phyloP scores from a whole-genome alignment of 345 rosid species.

The Camelina sativa region DNA sequence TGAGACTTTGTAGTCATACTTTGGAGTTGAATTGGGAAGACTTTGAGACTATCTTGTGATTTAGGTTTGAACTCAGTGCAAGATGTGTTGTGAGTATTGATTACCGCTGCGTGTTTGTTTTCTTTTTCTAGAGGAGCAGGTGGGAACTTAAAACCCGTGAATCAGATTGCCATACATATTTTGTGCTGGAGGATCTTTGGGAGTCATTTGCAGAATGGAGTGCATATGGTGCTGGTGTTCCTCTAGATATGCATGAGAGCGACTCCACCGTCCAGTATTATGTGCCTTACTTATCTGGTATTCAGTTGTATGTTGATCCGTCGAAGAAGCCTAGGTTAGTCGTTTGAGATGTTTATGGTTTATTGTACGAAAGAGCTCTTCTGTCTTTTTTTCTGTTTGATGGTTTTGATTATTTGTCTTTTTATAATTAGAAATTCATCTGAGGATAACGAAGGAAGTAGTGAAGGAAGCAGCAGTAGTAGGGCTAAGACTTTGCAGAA shows the following conservation, averaged over 20 bases:
- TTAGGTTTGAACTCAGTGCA: not conserved
- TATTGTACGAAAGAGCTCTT: not conserved
- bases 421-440: constrained; percentile 53
- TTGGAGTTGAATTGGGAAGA: constrained; percentile 20
- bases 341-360: not conserved
- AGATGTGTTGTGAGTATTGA: constrained; percentile 7
- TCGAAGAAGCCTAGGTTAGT: constrained; percentile 60
- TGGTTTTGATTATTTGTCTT: constrained; percentile 7
- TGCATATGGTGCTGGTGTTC: constrained; percentile 92
- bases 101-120: constrained; percentile 19
- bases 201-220: constrained; percentile 91
- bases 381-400: not conserved
- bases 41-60: not conserved
- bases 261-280: constrained; percentile 87
- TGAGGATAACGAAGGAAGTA: constrained; percentile 74
- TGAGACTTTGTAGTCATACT: constrained; percentile 19
- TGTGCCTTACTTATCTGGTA: constrained; percentile 90
- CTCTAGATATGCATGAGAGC: constrained; percentile 67
- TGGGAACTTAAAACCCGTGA: constrained; percentile 45
- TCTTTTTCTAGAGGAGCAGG: constrained; percentile 55
- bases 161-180: constrained; percentile 49
- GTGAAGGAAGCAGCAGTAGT: constrained; percentile 66
- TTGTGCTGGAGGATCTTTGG: constrained; percentile 81
- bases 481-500: constrained; percentile 49
- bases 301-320: constrained; percentile 76